Percentiles rank a stretch among this genome's conserved stretches.
These are phyloP conservation scores for Nicotiana benthamiana DNA, from an alignment of 257 asterid species.

Conservation along the genomic window DNA sequence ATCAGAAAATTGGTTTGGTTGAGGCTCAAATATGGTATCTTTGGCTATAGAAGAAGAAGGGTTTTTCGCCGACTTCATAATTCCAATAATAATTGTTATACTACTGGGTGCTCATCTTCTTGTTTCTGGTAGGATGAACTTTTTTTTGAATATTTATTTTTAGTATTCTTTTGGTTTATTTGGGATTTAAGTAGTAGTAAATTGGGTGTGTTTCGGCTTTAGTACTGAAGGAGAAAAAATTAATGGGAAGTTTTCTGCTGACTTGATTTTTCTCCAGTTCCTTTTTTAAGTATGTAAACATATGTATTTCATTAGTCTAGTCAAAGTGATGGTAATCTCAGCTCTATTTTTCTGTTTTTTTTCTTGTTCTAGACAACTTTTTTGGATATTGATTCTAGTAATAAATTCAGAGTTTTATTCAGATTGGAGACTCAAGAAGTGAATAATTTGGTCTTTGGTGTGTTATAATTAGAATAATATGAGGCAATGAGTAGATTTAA, in stretches of 20 bases:
- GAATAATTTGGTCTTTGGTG: background rate
- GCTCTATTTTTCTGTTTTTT: background rate
- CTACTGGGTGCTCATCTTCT: constrained; percentile 17
- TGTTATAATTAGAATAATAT: background rate
- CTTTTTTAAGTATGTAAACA: background rate
- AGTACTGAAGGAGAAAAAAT: background rate
- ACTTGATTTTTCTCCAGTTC: background rate
- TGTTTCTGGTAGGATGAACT: constrained; percentile 26
- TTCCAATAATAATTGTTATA: background rate
- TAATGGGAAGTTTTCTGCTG: background rate
- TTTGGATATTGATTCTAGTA: background rate
- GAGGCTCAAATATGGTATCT: constrained; percentile 47
- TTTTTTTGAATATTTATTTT: background rate
- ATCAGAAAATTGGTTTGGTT: constrained; percentile 44
- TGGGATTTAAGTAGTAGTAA: background rate
- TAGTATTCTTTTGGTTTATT: background rate
- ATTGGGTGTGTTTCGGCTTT: background rate
- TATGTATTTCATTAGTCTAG: background rate
- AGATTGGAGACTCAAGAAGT: background rate
- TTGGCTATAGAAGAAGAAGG: constrained; percentile 32
- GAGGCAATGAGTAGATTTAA: background rate
- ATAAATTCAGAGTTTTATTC: background rate
- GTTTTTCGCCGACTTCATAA: constrained; percentile 26
- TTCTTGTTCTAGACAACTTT: background rate
- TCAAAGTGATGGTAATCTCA: background rate